Conservation (phyloP, 169 alveolate species). For the Miamiensis avidus region DNA sequence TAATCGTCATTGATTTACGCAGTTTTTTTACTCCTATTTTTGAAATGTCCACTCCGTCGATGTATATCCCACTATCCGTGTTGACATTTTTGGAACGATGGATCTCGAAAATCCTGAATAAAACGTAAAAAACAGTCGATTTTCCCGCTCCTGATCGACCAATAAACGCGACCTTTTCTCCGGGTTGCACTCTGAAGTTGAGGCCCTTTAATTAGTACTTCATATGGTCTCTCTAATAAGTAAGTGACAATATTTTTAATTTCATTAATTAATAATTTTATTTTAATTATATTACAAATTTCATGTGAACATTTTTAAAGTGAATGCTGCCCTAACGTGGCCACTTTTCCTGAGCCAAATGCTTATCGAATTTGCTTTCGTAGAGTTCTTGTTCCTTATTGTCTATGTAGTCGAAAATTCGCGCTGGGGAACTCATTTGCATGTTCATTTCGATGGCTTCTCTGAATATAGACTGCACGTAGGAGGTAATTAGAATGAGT, state of each 20-base stretch:
- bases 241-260: too few relatives aligned
- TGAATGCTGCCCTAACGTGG: background rate
- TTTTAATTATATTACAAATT: background rate
- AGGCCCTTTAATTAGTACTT: too few relatives aligned
- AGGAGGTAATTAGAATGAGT: background rate
- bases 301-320: background rate
- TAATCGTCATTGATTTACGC: conserved; percentile 62
- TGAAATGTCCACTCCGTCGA: conserved; percentile 31
- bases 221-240: background rate
- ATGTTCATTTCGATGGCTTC: background rate
- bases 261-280: too few relatives aligned
- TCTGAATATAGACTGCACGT: background rate
- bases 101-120: background rate
- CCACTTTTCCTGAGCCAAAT: background rate
- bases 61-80: background rate
- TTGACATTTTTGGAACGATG: background rate
- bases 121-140: background rate
- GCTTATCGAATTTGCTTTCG: background rate
- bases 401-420: background rate
- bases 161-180: background rate
- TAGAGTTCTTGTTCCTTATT: background rate
- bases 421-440: background rate
- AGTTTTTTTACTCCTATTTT: conserved; percentile 18
- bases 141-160: background rate
- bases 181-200: background rate